These are phyloP conservation scores for Sporothrix brasiliensis DNA, from an alignment of 2,329 filamentous ascomycete species.

Conservation along the genomic window DNA sequence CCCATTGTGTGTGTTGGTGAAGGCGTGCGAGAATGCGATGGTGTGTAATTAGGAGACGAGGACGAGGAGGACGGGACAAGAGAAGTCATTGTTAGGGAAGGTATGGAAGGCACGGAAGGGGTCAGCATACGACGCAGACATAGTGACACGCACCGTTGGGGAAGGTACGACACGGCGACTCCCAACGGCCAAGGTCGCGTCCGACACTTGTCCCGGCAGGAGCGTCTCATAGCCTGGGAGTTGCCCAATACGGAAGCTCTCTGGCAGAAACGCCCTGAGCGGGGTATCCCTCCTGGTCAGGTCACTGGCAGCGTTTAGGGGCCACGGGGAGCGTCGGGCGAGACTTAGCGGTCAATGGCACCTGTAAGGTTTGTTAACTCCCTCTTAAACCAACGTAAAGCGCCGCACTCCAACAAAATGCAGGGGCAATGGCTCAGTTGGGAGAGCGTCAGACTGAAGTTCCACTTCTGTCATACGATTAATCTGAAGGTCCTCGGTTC, in stretches of 20 bases:
- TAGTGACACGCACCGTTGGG: not conserved
- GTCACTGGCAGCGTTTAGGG: not conserved
- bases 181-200: not conserved
- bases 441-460: constrained; percentile 33
- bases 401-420: not conserved
- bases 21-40: constrained; percentile 3
- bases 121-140: not conserved
- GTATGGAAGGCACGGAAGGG: not conserved
- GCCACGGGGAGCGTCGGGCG: constrained; percentile 9
- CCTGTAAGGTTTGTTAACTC: not conserved
- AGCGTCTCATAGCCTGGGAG: not conserved
- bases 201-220: constrained; percentile 15
- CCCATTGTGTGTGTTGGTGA: constrained; percentile 20
- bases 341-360: not conserved
- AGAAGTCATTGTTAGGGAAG: constrained; percentile 3
- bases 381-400: not conserved
- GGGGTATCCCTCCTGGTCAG: not conserved
- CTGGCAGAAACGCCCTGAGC: not conserved
- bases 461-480: not conserved
- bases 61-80: not conserved
- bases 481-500: constrained; percentile 34
- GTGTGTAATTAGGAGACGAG: not conserved
- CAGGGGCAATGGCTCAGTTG: constrained; percentile 33
- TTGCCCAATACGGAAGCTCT: constrained; percentile 12
- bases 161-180: not conserved